Base-by-base conservation (phyloP, 345 rosid genomes). In the Salix arbutifolia region DNA sequence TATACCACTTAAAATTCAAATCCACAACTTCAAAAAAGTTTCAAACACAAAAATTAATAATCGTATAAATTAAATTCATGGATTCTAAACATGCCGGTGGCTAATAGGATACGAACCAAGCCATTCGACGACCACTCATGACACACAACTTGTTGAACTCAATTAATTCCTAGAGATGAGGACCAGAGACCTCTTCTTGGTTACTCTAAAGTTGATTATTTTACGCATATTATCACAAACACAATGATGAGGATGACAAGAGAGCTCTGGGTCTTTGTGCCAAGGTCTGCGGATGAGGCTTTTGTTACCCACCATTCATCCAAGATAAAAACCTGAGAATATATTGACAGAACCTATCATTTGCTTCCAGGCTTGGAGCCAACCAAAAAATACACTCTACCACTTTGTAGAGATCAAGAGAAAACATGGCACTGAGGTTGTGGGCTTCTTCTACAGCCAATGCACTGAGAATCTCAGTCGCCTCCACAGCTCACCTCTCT, bases 371-470 rank as follows among this genome's bases (percentile, higher is more conserved):
- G 33, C 70, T 61, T 58, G 76, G 75, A 78, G 67, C 82, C 64
- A 67, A 78, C 68, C 80, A 75, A 67, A 75, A 67, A 79, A 42
- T 5, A 67, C 42, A 62, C 2, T 37, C 9, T 25, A 25, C 50
- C 48, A 3, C 65, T 62, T 77, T 28, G 53, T 70, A 68, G 64
- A 65, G 69, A 25, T 60, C 35, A 58, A 44, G 38, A 66, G 8
- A 67, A 10, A 37, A 38, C 61, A 92, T 95, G 97, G 97, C 99
- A 58, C 88, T 95, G 52, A 88, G 96, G 85, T 86, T 91, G 86
- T 95, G 99, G 99, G 96, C 93, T 86, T 93, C 97, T 76, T 95
- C 97, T 44, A 90, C 99, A 19, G 97, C 93, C 74, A 93, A 91
- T 77, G 97, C 96, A 66, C 90, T 91, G 44, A 84, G 82, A 80